These are phyloP conservation scores for Ophiostoma perfectum DNA, from an alignment of 2,329 filamentous ascomycete species.

Conservation along the genomic window DNA sequence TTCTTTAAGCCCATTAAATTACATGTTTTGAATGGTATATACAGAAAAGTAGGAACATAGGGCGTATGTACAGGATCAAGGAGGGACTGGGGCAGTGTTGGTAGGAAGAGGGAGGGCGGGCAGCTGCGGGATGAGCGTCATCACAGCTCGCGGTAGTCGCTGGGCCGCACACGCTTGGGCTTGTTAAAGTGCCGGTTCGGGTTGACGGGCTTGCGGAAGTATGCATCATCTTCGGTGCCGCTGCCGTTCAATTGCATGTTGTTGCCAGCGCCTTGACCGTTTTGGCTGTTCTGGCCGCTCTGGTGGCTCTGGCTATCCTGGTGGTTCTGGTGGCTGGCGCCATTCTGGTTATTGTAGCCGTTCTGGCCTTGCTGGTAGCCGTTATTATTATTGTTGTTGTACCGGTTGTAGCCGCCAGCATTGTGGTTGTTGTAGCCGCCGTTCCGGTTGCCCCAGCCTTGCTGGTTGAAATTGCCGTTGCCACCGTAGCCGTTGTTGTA, in stretches of 20 bases:
- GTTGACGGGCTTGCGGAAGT: constrained; percentile 94
- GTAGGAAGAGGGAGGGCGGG: not conserved
- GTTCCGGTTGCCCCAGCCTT: constrained; percentile 7
- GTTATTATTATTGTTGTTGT: not conserved
- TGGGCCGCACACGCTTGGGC: constrained; percentile 72
- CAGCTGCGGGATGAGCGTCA: too few relatives aligned
- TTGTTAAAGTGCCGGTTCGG: constrained; percentile 83
- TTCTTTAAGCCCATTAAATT: constrained; percentile 1
- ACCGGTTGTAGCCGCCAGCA: not conserved
- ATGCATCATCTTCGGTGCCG: constrained; percentile 72
- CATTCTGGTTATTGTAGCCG: constrained; percentile 8
- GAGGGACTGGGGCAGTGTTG: not conserved
- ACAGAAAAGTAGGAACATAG: constrained; percentile 10
- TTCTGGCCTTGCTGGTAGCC: not conserved
- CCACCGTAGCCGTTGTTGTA: constrained; percentile 20
- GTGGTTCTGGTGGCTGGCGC: not conserved
- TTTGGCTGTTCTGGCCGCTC: constrained; percentile 11
- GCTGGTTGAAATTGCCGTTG: constrained; percentile 17
- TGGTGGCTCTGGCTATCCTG: not conserved
- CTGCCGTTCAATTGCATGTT: not conserved
- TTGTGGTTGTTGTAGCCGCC: constrained; percentile 10
- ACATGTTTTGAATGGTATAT: constrained; percentile 4
- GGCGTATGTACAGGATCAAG: not conserved
- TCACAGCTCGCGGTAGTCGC: constrained; percentile 82
- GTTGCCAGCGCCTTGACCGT: constrained; percentile 24